phyloP scores from a whole-genome alignment of 345 rosid genomes.

The Hibiscus mutabilis region DNA sequence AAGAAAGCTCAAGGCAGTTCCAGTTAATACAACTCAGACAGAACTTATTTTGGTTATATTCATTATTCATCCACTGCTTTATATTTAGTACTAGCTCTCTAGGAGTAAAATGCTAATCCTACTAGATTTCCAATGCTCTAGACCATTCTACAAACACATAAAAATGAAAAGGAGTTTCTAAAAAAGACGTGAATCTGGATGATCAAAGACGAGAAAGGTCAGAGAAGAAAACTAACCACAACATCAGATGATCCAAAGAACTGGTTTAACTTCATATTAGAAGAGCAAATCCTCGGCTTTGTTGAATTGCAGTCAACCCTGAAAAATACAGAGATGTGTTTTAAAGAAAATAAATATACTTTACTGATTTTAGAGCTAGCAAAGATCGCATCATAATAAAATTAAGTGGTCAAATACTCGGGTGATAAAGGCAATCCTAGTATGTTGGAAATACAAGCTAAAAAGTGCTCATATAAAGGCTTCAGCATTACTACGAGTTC shows the following conservation, averaged over 20 bases:
- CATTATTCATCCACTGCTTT: not conserved
- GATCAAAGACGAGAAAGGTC: not conserved
- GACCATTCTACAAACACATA: not conserved
- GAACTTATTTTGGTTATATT: not conserved
- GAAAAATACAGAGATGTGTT: slow-evolving; percentile 14
- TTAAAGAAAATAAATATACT: not conserved
- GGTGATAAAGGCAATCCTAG: not conserved
- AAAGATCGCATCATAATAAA: not conserved
- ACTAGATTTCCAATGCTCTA: not conserved
- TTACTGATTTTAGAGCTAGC: not conserved
- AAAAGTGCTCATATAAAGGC: not conserved
- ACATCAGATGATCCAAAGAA: slow-evolving; percentile 14
- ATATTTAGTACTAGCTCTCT: not conserved
- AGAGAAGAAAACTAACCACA: slow-evolving; percentile 30
- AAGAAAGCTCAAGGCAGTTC: not conserved
- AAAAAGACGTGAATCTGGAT: not conserved
- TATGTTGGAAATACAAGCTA: not conserved
- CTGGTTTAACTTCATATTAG: slow-evolving; percentile 23
- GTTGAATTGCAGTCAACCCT: slow-evolving; percentile 29
- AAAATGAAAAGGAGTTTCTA: not conserved
- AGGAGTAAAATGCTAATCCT: not conserved
- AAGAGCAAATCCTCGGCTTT: slow-evolving; percentile 24
- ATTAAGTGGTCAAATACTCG: not conserved
- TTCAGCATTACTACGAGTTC: not conserved
- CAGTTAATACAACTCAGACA: not conserved